Evolutionary conservation across 345 rosid genomes (phyloP), one percentile per base, ranked within the genome.

Genomic region (Lumnitzera racemosa): DNA sequence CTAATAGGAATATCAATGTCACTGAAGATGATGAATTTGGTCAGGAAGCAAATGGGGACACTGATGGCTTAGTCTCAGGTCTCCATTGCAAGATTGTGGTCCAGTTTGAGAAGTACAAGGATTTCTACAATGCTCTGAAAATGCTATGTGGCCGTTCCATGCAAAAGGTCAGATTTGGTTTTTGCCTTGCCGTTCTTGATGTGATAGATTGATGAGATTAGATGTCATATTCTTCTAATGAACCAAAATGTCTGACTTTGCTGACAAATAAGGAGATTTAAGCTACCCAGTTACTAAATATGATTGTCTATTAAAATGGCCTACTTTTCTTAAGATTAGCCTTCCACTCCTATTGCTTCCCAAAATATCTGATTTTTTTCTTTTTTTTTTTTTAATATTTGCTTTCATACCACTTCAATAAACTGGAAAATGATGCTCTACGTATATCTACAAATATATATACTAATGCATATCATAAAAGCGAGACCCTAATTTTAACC

Each of bases 51-150:
- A 84, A 81, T 13, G 86, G 70, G 62, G 85, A 73, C 48, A 71
- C 53, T 53, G 76, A 67, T 41, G 72, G 71, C 74, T 59, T 92
- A 24, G 81, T 82, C 69, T 77, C 96, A 50, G 96, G 96, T 70
- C 98, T 92, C 41, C 78, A 89, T 48, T 87, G 96, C 80, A 92
- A 87, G 72, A 83, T 89, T 58, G 87, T 92, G 59, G 94, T 85
- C 72, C 96, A 85, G 73, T 89, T 92, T 54, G 96, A 92, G 81
- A 85, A 80, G 67, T 69, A 79, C 62, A 49, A 47, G 50, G 98
- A 92, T 57, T 87, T 92, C 53, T 79, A 76, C 59, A 84, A 78
- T 70, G 82, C 91, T 55, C 77, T 92, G 62, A 85, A 80, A 76
- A 96, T 81, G 56, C 75, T 92, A 67, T 84, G 82, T 63, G 94